Percentiles rank a stretch among this genome's conserved stretches.
Conservation (phyloP, 345 rosid genomes). For the Mangifera indica region DNA sequence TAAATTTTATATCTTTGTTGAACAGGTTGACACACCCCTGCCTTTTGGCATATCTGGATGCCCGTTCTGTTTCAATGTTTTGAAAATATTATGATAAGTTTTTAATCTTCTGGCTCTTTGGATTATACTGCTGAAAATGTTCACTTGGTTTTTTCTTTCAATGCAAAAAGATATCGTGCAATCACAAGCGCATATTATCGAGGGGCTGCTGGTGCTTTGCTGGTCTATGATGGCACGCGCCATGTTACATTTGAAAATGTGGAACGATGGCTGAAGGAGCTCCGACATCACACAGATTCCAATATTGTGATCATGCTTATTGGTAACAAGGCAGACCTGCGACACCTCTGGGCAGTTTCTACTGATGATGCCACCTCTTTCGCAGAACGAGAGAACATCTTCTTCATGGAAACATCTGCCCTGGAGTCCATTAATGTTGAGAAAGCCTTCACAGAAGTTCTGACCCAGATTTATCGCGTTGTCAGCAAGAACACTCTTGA, state of each 20-base stretch:
- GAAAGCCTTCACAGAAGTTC: slow-evolving; percentile 77
- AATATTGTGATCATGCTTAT: slow-evolving; percentile 89
- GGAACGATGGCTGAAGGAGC: slow-evolving; percentile 90
- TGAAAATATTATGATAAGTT: background rate
- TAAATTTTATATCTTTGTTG: background rate
- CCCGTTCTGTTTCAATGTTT: background rate
- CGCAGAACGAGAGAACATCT: slow-evolving; percentile 68
- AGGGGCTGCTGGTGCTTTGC: slow-evolving; percentile 84
- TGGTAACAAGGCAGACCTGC: slow-evolving; percentile 90
- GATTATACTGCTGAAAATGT: slow-evolving; percentile 2
- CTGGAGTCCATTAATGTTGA: slow-evolving; percentile 83
- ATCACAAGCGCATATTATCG: slow-evolving; percentile 90
- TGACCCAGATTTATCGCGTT: slow-evolving; percentile 70
- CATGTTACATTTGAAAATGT: slow-evolving; percentile 85
- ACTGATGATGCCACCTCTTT: slow-evolving; percentile 63
- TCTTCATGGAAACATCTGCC: slow-evolving; percentile 90
- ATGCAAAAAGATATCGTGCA: slow-evolving; percentile 61
- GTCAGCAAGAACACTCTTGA: slow-evolving; percentile 86
- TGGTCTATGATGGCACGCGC: slow-evolving; percentile 82
- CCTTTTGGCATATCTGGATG: background rate
- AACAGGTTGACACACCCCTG: background rate
- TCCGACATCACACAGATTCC: slow-evolving; percentile 77
- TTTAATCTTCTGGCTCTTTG: background rate
- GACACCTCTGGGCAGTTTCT: slow-evolving; percentile 78
- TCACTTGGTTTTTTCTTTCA: background rate